Evolutionary conservation across 805 yeast species (phyloP), one percentile per base, ranked within the genome.

Genomic region (Yarrowia porcina): DNA sequence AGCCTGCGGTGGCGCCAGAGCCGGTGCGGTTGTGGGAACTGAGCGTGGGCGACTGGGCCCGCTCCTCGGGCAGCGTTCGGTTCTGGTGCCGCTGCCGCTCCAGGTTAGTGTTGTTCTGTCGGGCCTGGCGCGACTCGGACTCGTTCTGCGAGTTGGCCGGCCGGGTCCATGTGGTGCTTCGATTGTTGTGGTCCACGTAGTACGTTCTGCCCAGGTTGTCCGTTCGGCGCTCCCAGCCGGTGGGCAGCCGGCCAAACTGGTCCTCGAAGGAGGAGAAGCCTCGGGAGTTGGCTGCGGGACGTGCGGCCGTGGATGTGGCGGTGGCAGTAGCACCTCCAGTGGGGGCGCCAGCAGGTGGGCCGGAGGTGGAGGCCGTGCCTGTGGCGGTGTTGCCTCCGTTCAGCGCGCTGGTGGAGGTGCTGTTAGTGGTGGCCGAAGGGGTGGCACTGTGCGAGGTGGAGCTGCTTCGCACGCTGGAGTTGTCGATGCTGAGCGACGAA

Each of bases 221-320:
- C 1, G 98, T 92, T 76, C 99, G 84, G 69, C 99, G 86, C 76
- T 94, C 99, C 98, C 99, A 94, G 4, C 99, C 99, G 7, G 97
- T 90, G 3, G 99, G 99, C 68, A 94, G 80, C 72, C 97, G 82
- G 44, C 99, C 99, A 70, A 86, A 84, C 74, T 93, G 98, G 76
- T 94, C 99, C 76, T 94, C 99, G 74, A 94, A 94, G 1, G 98
- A 90, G 5, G 96, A 89, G 69, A 86, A 87, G 71, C 87, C 96
- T 70, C 59, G 18, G 69, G 32, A 10, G 52, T 15, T 20, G 50
- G n/a, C 42, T 13, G 59, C 15, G 65, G 38, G 12, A 67, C 30
- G 17, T 70, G 57, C 50, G 69, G 63, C n/a, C 70, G 57, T n/a
- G 65, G 64, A 17, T 70, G 52, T 13, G 71, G 36, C 21, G 5